Percentiles rank a stretch among this genome's conserved stretches.
These are phyloP conservation scores for Verticillium zaregamsianum DNA, from an alignment of 2,329 filamentous ascomycete genomes.

Conservation along the genomic window DNA sequence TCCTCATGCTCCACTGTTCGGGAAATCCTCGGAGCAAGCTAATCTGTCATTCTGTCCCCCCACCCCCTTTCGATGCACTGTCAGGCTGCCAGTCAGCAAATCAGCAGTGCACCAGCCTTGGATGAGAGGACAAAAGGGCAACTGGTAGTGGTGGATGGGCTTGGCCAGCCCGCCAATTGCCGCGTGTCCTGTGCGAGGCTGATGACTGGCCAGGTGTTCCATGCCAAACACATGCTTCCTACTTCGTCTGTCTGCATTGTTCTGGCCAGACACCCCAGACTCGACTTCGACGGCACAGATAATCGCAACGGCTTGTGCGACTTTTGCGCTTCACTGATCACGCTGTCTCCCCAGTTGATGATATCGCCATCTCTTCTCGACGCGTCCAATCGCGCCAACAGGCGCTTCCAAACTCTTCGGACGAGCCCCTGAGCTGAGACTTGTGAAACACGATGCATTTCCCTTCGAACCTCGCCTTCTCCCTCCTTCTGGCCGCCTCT, in stretches of 20 bases:
- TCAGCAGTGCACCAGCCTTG: background rate
- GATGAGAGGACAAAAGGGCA: background rate
- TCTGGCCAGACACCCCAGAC: background rate
- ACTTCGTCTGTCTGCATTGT: background rate
- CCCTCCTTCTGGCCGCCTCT: slow-evolving; percentile 30
- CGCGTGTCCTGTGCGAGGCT: slow-evolving; percentile 1
- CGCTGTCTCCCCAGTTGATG: slow-evolving; percentile 8
- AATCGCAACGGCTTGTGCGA: background rate
- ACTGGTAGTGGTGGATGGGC: background rate
- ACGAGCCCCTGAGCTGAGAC: background rate
- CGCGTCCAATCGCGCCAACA: slow-evolving; percentile 2
- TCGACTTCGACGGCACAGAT: background rate
- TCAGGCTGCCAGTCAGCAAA: background rate
- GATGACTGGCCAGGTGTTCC: slow-evolving; percentile 5
- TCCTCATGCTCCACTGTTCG: background rate
- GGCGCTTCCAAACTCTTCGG: slow-evolving; percentile 1
- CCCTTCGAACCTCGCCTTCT: slow-evolving; percentile 16
- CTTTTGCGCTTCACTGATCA: background rate
- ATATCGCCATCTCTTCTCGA: background rate
- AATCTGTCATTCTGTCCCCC: background rate
- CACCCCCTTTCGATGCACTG: background rate
- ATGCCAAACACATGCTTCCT: background rate
- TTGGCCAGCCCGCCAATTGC: background rate
- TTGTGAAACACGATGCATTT: slow-evolving; percentile 17
- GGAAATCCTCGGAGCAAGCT: background rate